A percentile compares a stretch with the other conserved stretches of the same genome.
phyloP scores from a whole-genome alignment of 352 stramenopile genomes.

The Phytophthora meadii region DNA sequence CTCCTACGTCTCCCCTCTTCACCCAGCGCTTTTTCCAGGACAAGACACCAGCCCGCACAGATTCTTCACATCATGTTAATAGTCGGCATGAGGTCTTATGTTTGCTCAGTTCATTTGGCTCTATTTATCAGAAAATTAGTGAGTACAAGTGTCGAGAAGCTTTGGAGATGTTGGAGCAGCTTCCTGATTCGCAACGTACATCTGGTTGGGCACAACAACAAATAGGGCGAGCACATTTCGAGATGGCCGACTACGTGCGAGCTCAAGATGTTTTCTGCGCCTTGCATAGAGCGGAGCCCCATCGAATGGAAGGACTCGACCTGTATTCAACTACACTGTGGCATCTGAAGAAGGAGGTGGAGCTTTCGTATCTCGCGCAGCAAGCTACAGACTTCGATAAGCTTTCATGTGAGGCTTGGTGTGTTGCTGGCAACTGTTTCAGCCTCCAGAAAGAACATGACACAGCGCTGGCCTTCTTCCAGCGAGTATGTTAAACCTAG shows the following conservation, averaged over 20 bases:
- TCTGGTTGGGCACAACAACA: conserved; percentile 96
- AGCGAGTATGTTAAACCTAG: conserved; percentile 64
- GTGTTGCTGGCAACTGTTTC: conserved; percentile 98
- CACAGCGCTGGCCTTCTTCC: conserved; percentile 96
- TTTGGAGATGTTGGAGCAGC: conserved; percentile 85
- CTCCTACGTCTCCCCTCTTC: conserved; percentile 24
- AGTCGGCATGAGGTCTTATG: conserved; percentile 52
- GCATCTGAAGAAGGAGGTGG: conserved; percentile 98
- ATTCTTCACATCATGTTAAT: conserved; percentile 14
- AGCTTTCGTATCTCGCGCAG: conserved; percentile 96
- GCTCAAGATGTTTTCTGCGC: conserved; percentile 88
- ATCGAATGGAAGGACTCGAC: conserved; percentile 95
- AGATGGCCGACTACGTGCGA: conserved; percentile 95
- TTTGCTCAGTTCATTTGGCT: conserved; percentile 73
- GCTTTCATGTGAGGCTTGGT: conserved; percentile 95
- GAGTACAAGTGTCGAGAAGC: conserved; percentile 88
- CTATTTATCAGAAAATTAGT: conserved; percentile 76
- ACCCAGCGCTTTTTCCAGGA: conserved; percentile 26
- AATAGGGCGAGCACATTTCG: conserved; percentile 94
- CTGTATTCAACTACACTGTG: conserved; percentile 96
- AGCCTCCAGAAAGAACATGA: conserved; percentile 98
- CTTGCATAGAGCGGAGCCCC: conserved; percentile 91
- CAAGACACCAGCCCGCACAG: conserved; percentile 23
- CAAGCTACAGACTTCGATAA: conserved; percentile 94
- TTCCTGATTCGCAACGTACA: conserved; percentile 85